These are phyloP conservation scores for Chaetoceros muelleri DNA, from an alignment of 108 stramenopile species.

Conservation along the genomic window DNA sequence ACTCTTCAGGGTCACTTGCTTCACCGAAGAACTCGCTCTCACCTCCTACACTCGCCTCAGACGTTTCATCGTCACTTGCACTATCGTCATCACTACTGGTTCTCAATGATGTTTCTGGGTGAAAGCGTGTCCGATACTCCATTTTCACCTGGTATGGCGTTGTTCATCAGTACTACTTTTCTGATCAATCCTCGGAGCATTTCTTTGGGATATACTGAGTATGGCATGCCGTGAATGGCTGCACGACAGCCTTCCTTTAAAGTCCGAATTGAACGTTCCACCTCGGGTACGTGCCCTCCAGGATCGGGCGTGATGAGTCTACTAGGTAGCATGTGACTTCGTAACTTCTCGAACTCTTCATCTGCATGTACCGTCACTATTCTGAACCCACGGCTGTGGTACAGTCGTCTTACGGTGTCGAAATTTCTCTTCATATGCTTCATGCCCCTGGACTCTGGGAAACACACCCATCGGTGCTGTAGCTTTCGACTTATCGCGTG, in stretches of 20 bases:
- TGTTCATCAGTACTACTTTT: conserved; percentile 13
- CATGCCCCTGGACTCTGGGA: conserved; percentile 3
- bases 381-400: conserved; percentile 1
- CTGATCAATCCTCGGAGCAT: conserved; percentile 10
- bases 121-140: conserved; percentile 8
- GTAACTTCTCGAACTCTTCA: too few relatives aligned
- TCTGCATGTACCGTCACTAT: not conserved
- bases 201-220: conserved; percentile 10
- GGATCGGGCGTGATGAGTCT: conserved; percentile 14
- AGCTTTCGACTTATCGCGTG: conserved; percentile 3
- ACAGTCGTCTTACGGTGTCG: not conserved
- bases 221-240: too few relatives aligned
- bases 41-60: too few relatives aligned
- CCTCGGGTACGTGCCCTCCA: too few relatives aligned
- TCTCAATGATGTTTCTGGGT: conserved; percentile 1
- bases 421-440: conserved; percentile 6
- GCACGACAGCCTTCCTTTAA: conserved; percentile 12
- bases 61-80: too few relatives aligned
- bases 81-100: too few relatives aligned
- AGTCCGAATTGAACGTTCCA: too few relatives aligned
- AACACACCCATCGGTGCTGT: conserved; percentile 4
- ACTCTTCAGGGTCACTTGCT: too few relatives aligned
- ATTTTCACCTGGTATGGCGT: conserved; percentile 9
- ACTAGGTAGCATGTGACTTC: conserved; percentile 17
- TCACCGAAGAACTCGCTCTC: too few relatives aligned